Evolutionary conservation across 495 filamentous ascomycete species (phyloP).

Genomic region (Rhizodiscina lignyota): DNA sequence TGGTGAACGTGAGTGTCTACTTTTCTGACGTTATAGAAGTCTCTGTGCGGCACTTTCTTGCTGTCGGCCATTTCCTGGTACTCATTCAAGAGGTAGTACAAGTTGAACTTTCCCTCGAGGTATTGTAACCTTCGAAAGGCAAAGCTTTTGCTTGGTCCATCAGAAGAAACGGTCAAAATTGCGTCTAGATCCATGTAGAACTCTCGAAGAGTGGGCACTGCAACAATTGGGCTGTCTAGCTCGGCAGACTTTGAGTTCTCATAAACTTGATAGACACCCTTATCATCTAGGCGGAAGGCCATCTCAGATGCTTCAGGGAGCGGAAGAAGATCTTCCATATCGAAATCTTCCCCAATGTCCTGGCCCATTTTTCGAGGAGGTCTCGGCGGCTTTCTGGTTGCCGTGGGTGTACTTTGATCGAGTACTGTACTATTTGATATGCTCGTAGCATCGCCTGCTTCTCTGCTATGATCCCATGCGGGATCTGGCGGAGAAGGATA

Average conservation of each 20-base stretch:
- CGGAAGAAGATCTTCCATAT: slow-evolving; percentile 58
- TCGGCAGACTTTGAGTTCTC: slow-evolving; percentile 38
- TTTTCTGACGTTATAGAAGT: slow-evolving; percentile 98
- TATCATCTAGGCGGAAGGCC: slow-evolving; percentile 59
- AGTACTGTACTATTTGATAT: slow-evolving; percentile 38
- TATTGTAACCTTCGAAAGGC: slow-evolving; percentile 89
- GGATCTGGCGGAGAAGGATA: slow-evolving; percentile 86
- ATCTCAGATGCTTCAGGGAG: slow-evolving; percentile 53
- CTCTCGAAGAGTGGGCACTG: slow-evolving; percentile 75
- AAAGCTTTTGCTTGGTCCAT: slow-evolving; percentile 93
- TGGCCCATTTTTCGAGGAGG: slow-evolving; percentile 63
- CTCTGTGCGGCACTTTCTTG: slow-evolving; percentile 90
- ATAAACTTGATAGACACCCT: slow-evolving; percentile 84
- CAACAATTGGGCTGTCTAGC: slow-evolving; percentile 44
- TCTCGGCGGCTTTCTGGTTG: slow-evolving; percentile 8
- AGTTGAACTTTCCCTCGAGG: slow-evolving; percentile 87
- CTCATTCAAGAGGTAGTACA: slow-evolving; percentile 82
- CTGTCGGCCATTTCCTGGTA: slow-evolving; percentile 97
- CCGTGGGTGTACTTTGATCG: slow-evolving; percentile 7
- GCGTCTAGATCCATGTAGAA: slow-evolving; percentile 92
- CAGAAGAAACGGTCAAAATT: slow-evolving; percentile 68
- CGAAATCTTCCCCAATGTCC: slow-evolving; percentile 82
- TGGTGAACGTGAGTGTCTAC: slow-evolving; percentile 99
- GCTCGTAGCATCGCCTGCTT: slow-evolving; percentile 25
- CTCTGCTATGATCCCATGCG: slow-evolving; percentile 63